Evolutionary conservation across 768 basidiomycete genomes (phyloP).

Genomic region (Clitopilus passeckerianus): DNA sequence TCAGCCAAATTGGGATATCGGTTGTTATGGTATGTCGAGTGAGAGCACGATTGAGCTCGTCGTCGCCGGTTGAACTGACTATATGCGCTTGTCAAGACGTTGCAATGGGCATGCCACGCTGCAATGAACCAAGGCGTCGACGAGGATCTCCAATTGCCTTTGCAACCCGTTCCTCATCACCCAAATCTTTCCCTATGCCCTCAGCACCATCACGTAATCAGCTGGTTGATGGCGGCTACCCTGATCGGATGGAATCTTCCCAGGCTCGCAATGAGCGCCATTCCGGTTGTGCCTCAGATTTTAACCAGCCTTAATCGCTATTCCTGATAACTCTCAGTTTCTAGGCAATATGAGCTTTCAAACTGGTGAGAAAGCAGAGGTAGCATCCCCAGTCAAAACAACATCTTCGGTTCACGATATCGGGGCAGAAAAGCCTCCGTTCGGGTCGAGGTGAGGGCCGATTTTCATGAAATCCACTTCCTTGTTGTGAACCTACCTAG

Average conservation of each 20-base stretch:
- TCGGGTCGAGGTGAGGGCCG: slow-evolving; percentile 57
- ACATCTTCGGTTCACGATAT: slow-evolving; percentile 69
- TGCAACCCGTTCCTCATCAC: not conserved
- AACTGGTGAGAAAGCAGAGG: not conserved
- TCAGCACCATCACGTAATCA: not conserved
- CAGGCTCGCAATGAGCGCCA: not conserved
- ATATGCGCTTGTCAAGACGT: not conserved
- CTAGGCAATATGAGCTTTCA: not conserved
- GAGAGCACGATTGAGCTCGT: not conserved
- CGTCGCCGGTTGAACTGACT: not conserved
- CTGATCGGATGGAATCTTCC: not conserved
- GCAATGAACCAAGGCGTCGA: not conserved
- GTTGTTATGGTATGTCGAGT: not conserved
- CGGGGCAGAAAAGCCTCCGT: slow-evolving; percentile 51
- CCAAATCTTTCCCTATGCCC: not conserved
- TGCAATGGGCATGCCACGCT: not conserved
- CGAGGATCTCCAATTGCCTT: not conserved
- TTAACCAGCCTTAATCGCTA: not conserved
- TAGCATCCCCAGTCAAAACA: slow-evolving; percentile 18
- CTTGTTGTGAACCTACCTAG: not conserved
- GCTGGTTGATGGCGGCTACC: not conserved
- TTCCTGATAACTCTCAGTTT: not conserved
- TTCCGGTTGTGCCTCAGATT: not conserved
- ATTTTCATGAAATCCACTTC: not conserved
- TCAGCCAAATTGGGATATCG: not conserved